A percentile compares a stretch with the other conserved stretches of the same genome.
phyloP scores from a whole-genome alignment of 2,329 filamentous ascomycete species.

The Colletotrichum lini region DNA sequence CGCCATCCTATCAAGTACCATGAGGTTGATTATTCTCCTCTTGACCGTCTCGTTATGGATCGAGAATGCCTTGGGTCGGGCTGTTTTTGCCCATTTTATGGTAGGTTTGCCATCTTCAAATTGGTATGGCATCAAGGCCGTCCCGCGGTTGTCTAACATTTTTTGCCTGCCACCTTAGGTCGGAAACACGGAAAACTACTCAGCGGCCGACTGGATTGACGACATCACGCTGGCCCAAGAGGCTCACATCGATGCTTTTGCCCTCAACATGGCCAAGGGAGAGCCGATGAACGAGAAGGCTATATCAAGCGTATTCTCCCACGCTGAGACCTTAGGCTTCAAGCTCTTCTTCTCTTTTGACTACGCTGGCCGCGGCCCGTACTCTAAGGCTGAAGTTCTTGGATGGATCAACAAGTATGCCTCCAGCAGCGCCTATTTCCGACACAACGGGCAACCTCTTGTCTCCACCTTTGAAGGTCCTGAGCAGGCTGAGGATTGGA shows the following conservation, averaged over 20 bases:
- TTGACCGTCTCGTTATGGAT: background rate
- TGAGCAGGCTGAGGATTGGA: constrained; percentile 59
- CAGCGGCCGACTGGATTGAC: background rate
- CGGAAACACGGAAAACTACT: constrained; percentile 6
- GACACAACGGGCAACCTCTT: constrained; percentile 53
- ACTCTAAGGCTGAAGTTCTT: constrained; percentile 45
- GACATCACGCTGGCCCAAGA: constrained; percentile 14
- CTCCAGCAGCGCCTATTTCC: constrained; percentile 48
- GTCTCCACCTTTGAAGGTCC: constrained; percentile 68
- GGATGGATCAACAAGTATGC: constrained; percentile 43
- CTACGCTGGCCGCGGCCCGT: constrained; percentile 49
- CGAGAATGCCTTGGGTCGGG: constrained; percentile 1
- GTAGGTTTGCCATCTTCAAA: background rate
- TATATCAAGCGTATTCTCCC: constrained; percentile 7
- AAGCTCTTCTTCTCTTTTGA: constrained; percentile 60
- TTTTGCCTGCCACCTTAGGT: background rate
- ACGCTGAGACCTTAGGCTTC: constrained; percentile 44
- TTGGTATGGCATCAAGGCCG: background rate
- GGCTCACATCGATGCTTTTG: constrained; percentile 25
- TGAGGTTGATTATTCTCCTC: constrained; percentile 7
- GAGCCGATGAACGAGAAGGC: constrained; percentile 4
- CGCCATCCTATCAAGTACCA: background rate
- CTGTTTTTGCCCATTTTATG: constrained; percentile 25
- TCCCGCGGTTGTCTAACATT: background rate
- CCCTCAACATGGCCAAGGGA: constrained; percentile 12